Evolutionary conservation across 2,329 filamentous ascomycete species (phyloP), one percentile per base, ranked within the genome.

Genomic region (Paraphoma sp.): DNA sequence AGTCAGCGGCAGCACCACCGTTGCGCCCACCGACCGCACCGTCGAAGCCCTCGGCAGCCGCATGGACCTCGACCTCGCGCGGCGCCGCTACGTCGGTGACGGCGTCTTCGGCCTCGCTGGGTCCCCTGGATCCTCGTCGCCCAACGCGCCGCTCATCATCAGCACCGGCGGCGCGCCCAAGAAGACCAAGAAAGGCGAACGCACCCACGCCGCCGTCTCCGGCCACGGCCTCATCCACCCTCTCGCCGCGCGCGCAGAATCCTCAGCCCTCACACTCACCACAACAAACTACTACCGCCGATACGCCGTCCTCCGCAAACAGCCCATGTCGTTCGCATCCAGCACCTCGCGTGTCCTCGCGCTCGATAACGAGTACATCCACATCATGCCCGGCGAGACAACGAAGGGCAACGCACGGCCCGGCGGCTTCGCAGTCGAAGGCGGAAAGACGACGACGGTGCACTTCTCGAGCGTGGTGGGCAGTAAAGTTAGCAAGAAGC

Each of bases 361-460:
- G 45, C 91, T 96, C 63, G 91, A 94, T 67, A 90, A 90, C 57
- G 92, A 96, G 73, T 95, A 93, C 74, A 87, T 96, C 59, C 91
- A 94, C 76, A 92, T 96, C 67, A 89, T 92, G 84, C 90, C 91
- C 2, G 78, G 78, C 6, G 78, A 80, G 28, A 69, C 69, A 0
- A 63, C 69, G 14, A 87, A 88, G 38, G 91, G 90, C 71, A 63
- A 64, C 3, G 59, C 51, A 0, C 54, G 63, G 1, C 54, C 57
- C 4, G 60, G 60, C 1, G 62, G 59, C 14, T 62, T 50, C 7
- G 54, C 59, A 2, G 30, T 64, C 9, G 65, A 68, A 31, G 67
- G 60, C 4, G 83, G 82, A 36, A 93, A 92, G 79, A 90, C 87
- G 33, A 93, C 90, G 2, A 92, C 90, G 41, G 89, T 94, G 46